These are phyloP conservation scores for Trametes versicolor DNA, from an alignment of 1,284 basidiomycete genomes.

Conservation along the genomic window DNA sequence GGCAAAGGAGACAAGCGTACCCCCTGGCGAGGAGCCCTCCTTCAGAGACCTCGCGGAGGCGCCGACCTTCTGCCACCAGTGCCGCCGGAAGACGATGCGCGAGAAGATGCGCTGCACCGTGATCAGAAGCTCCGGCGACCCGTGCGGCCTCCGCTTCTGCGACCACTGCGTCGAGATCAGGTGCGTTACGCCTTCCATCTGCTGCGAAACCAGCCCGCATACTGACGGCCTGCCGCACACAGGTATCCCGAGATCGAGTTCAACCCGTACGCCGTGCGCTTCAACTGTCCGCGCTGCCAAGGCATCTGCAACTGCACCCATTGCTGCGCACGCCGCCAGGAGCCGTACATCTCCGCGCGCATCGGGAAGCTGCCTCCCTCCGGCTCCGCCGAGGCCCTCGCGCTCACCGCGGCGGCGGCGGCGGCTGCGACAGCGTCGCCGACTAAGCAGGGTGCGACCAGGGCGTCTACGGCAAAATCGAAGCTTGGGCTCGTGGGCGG, in stretches of 20 bases:
- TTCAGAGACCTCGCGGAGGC: constrained; percentile 18
- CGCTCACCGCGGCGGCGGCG: constrained; percentile 24
- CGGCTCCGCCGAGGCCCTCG: constrained; percentile 21
- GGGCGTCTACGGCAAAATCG: background rate
- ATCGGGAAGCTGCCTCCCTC: constrained; percentile 27
- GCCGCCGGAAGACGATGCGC: constrained; percentile 30
- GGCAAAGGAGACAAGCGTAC: constrained; percentile 22
- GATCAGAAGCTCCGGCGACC: constrained; percentile 28
- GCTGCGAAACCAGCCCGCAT: background rate
- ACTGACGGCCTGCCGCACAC: background rate
- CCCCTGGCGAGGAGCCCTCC: background rate
- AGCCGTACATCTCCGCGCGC: constrained; percentile 38
- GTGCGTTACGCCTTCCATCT: constrained; percentile 28
- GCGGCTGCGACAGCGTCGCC: background rate
- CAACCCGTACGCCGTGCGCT: constrained; percentile 32
- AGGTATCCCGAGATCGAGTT: constrained; percentile 42
- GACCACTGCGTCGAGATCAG: constrained; percentile 39
- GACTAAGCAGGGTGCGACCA: background rate
- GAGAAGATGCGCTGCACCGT: constrained; percentile 43
- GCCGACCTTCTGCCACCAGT: constrained; percentile 43
- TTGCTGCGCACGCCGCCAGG: constrained; percentile 38
- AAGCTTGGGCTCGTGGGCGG: constrained; percentile 20
- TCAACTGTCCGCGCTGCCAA: constrained; percentile 40
- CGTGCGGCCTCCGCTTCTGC: constrained; percentile 41
- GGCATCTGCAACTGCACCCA: constrained; percentile 41